These are phyloP conservation scores for Thelonectria discophora DNA, from an alignment of 2,329 filamentous ascomycete species.

Conservation along the genomic window DNA sequence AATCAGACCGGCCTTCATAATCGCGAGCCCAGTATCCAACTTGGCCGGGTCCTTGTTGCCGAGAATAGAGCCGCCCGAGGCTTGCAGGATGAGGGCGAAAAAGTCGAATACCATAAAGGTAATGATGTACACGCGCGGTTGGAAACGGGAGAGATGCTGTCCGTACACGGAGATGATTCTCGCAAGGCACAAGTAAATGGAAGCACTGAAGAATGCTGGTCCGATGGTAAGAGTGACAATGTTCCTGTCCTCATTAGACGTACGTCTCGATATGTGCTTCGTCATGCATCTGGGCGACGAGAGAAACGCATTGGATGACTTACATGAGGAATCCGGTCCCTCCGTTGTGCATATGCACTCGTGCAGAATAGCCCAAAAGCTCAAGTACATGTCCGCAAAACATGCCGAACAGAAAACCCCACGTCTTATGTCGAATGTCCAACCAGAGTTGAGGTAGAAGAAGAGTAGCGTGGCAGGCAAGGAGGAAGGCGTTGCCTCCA, in stretches of 20 bases:
- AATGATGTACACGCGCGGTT: slow-evolving; percentile 41
- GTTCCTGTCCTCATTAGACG: slow-evolving; percentile 11
- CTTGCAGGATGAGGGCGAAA: slow-evolving; percentile 59
- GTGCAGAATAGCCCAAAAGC: background rate
- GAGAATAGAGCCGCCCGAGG: slow-evolving; percentile 51
- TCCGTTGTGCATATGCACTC: background rate
- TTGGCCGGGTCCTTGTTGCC: background rate
- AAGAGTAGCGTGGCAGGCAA: background rate
- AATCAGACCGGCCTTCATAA: background rate
- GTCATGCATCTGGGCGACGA: no score
- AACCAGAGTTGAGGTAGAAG: background rate
- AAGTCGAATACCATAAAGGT: slow-evolving; percentile 58
- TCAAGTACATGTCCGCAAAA: background rate
- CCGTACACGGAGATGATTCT: slow-evolving; percentile 55
- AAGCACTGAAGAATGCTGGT: slow-evolving; percentile 68
- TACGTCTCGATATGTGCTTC: no score
- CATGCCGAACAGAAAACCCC: background rate
- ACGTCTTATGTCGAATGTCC: background rate
- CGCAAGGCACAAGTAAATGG: slow-evolving; percentile 66
- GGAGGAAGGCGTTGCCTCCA: background rate
- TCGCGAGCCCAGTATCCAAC: background rate
- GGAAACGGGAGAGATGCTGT: slow-evolving; percentile 43
- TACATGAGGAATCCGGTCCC: background rate
- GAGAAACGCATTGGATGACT: background rate
- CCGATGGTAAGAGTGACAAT: slow-evolving; percentile 64